Evolutionary conservation across 257 asterid species (phyloP).

Genomic region (Avicennia marina): DNA sequence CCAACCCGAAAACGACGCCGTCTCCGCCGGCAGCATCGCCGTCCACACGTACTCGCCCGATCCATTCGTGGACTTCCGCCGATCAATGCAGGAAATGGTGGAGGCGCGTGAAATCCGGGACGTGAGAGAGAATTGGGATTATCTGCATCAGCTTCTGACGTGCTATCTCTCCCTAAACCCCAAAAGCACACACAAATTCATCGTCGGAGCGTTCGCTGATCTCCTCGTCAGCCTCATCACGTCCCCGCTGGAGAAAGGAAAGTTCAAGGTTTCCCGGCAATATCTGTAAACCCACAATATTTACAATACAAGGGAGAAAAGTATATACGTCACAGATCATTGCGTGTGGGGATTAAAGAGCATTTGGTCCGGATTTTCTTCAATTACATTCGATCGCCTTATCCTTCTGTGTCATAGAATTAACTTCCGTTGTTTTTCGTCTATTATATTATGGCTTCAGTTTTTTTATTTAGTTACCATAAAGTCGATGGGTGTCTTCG

Average conservation of each 20-base stretch:
- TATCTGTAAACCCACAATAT: too few relatives aligned
- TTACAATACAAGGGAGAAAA: neutral
- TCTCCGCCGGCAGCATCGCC: conserved; percentile 47
- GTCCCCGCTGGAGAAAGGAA: conserved; percentile 24
- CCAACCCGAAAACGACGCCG: too few relatives aligned
- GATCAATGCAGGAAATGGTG: conserved; percentile 98
- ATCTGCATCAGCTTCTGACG: conserved; percentile 67
- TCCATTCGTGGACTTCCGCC: conserved; percentile 80
- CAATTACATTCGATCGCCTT: conserved; percentile 24
- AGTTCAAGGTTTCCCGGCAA: conserved; percentile 31
- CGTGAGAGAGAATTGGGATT: conserved; percentile 58
- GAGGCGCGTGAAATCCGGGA: conserved; percentile 66
- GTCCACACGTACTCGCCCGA: conserved; percentile 76
- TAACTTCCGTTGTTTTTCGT: neutral
- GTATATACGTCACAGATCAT: conserved; percentile 30
- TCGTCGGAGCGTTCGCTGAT: conserved; percentile 84
- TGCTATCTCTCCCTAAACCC: conserved; percentile 80
- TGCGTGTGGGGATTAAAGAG: conserved; percentile 10
- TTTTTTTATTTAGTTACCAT: too few relatives aligned
- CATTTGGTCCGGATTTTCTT: conserved; percentile 30
- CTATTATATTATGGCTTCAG: neutral
- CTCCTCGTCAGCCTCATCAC: conserved; percentile 70
- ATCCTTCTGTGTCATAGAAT: conserved; percentile 17
- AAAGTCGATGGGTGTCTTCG: neutral
- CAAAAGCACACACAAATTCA: conserved; percentile 74